These are phyloP conservation scores for Neonectria punicea DNA, from an alignment of 2,329 filamentous ascomycete genomes.

Conservation along the genomic window DNA sequence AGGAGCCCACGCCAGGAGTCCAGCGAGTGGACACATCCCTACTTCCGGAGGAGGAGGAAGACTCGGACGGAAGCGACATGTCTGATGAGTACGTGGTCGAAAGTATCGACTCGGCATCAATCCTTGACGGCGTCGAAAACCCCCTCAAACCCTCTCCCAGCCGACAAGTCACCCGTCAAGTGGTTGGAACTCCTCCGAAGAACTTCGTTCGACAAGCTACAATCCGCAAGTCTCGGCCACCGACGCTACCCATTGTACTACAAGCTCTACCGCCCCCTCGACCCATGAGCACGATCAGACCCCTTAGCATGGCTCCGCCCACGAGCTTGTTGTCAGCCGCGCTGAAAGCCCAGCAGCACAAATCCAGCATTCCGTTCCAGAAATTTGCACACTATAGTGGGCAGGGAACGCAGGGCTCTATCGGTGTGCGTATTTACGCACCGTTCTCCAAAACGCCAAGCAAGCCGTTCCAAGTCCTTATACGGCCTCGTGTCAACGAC, in stretches of 20 bases:
- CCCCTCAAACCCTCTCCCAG: conserved; percentile 65
- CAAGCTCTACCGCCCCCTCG: conserved; percentile 77
- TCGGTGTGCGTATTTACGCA: conserved; percentile 81
- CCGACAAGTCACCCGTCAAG: conserved; percentile 65
- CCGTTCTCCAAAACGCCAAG: conserved; percentile 74
- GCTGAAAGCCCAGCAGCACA: conserved; percentile 76
- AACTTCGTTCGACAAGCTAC: conserved; percentile 71
- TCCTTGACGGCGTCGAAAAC: conserved; percentile 73
- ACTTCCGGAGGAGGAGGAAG: conserved; percentile 67
- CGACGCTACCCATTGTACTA: conserved; percentile 65
- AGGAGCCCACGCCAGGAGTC: conserved; percentile 52
- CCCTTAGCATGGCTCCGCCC: conserved; percentile 74
- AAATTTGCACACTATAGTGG: conserved; percentile 80
- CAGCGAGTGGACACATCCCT: conserved; percentile 60
- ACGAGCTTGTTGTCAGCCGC: conserved; percentile 78
- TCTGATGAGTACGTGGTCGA: conserved; percentile 70
- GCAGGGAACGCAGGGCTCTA: conserved; percentile 79
- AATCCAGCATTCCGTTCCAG: conserved; percentile 78
- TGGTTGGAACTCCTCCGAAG: conserved; percentile 72
- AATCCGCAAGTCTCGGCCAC: conserved; percentile 68
- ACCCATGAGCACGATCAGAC: conserved; percentile 71
- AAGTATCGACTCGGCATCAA: conserved; percentile 76
- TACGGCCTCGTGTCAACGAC: conserved; percentile 75
- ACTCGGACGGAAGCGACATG: conserved; percentile 71
- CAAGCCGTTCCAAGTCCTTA: conserved; percentile 76